Evolutionary conservation across 192 early-diverging fungal species (phyloP).

Genomic region (Backusella australiensis): DNA sequence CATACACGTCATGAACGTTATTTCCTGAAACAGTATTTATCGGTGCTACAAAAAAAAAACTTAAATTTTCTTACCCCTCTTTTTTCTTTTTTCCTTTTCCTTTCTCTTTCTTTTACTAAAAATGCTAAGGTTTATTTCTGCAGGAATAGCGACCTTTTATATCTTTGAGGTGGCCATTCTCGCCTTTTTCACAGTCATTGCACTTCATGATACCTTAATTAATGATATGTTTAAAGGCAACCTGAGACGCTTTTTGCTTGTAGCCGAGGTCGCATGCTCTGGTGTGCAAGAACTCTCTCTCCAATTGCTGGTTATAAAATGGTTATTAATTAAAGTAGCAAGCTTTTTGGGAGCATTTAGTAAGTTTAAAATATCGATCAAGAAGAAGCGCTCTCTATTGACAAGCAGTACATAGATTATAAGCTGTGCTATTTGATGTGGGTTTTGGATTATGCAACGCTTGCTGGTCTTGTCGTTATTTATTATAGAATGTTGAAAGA

Average conservation of each 20-base stretch:
- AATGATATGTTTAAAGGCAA: not conserved
- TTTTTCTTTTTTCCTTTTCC: not conserved
- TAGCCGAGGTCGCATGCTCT: constrained; percentile 1
- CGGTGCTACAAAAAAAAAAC: not conserved
- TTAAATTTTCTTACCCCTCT: not conserved
- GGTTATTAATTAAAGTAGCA: not conserved
- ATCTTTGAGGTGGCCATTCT: not conserved
- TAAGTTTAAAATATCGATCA: not conserved
- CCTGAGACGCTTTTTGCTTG: not conserved
- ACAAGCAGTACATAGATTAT: not conserved
- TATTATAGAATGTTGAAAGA: constrained; percentile 9
- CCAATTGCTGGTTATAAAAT: not conserved
- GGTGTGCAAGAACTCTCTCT: not conserved
- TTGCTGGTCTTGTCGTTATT: not conserved
- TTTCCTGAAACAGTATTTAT: too few relatives aligned
- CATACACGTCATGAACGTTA: not conserved
- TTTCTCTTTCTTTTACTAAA: not conserved
- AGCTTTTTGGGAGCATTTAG: constrained; percentile 8
- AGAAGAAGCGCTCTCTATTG: not conserved
- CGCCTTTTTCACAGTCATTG: not conserved
- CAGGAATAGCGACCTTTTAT: constrained; percentile 1
- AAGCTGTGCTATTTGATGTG: not conserved
- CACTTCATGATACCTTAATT: not conserved
- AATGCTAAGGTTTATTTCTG: not conserved
- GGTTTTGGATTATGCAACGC: not conserved